Conservation (phyloP, 371 early-diverging fungal species). For the Zychaea mexicana region DNA sequence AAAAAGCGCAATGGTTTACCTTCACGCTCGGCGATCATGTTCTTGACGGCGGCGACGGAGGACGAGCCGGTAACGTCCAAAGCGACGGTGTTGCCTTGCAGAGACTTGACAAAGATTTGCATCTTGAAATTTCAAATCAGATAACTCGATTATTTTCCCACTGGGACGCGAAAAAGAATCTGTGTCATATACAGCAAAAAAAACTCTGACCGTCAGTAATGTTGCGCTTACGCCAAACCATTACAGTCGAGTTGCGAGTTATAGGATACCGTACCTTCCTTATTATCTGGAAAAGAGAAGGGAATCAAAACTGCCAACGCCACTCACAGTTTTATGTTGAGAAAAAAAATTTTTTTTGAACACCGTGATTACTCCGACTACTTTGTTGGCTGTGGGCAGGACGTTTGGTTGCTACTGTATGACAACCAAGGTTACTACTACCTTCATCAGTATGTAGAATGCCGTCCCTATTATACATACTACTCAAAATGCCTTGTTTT, state of each 20-base stretch:
- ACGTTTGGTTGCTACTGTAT: not conserved
- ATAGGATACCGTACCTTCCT: conserved; percentile 9
- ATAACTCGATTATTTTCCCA: conserved; percentile 24
- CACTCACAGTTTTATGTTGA: conserved; percentile 5
- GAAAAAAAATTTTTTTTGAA: conserved; percentile 9
- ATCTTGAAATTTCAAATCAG: conserved; percentile 39
- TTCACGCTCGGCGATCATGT: conserved; percentile 92
- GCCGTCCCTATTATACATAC: no score
- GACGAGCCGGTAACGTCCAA: conserved; percentile 77
- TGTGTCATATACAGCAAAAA: not conserved
- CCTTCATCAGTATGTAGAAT: no score
- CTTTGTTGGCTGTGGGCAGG: not conserved
- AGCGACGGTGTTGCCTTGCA: conserved; percentile 88
- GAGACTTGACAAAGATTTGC: conserved; percentile 92
- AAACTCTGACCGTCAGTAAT: not conserved
- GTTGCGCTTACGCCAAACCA: not conserved
- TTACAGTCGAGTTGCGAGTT: not conserved
- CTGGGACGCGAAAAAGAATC: conserved; percentile 7
- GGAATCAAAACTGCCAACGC: not conserved
- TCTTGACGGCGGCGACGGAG: conserved; percentile 87
- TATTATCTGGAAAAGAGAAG: conserved; percentile 15
- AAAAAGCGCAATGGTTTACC: conserved; percentile 32
- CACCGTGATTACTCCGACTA: not conserved
- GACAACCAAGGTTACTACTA: no score
- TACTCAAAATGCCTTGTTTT: no score